A percentile compares a stretch with the other conserved stretches of the same genome.
Evolutionary conservation across 257 asterid genomes (phyloP).

Genomic region (Capsicum baccatum): DNA sequence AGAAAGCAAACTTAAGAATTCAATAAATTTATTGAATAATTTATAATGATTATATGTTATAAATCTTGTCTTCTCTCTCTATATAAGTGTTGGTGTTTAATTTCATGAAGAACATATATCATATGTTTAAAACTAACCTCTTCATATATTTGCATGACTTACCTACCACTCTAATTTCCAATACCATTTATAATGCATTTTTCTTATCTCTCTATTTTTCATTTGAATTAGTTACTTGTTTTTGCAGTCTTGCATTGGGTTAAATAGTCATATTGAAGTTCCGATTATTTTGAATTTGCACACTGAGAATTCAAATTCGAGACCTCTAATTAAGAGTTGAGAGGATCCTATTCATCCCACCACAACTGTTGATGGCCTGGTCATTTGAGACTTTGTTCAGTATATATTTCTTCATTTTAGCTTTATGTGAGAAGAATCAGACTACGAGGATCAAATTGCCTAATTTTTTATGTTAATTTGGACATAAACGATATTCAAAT

Average conservation of each 20-base stretch:
- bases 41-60: not conserved
- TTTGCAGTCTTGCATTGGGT: not conserved
- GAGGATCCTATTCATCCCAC: not conserved
- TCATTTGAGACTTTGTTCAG: not conserved
- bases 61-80: not conserved
- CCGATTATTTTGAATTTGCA: too few species aligned
- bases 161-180: slow-evolving; percentile 40
- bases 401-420: not conserved
- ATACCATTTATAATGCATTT: not conserved
- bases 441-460: not conserved
- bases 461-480: not conserved
- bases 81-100: not conserved
- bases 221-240: not conserved
- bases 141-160: slow-evolving; percentile 45
- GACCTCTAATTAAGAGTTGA: too few species aligned
- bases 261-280: not conserved
- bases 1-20: not conserved
- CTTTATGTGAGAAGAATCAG: not conserved
- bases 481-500: not conserved
- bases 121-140: slow-evolving; percentile 21
- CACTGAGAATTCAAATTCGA: too few species aligned
- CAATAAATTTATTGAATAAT: not conserved
- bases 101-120: not conserved
- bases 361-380: not conserved
- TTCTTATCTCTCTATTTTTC: not conserved